Base-by-base conservation (phyloP, 73 alveolate genomes). In the Uronychia setigera region DNA sequence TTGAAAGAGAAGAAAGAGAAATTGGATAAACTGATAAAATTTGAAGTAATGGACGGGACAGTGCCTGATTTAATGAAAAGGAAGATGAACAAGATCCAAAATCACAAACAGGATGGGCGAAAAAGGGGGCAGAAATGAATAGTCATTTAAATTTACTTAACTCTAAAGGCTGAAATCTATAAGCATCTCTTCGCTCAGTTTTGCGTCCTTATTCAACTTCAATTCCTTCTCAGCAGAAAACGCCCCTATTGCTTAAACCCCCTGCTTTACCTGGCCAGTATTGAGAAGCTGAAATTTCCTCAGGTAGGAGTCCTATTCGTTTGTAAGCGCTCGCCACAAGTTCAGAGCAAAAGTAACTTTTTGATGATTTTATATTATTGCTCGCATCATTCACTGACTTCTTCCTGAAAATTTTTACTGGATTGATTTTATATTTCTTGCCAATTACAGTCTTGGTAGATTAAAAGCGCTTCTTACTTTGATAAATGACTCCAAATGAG, bases 331-430 rank as follows among this genome's bases (percentile, higher is more conserved):
- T 76, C 0, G 97, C 97, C 0, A 87, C 93, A 0, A 93, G 87
- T 79, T 93, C 97, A 14, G 96, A 90, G 32, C 97, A 93, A 76
- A 93, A 93, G 80, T 89, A 89, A 1, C 88, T 74, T 75, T 89
- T 89, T 29, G 80, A 76, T n/a, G 58, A 79, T 60, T 84, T 89
- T 0, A 89, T 89, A 78, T 89, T 58, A 31, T 84, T 86, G 5
- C 76, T 29, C 0, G 86, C 88, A 74, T 89, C 95, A 77, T 59
- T 79, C 26, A 31, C 57, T 25, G 78, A 84, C 25, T 78, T 76
- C 60, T 74, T 84, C 77, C 92, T 77, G 28, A 82, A 60, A 27
- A 89, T 84, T 58, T 89, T 89, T 0, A 80, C 79, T 5, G 95
- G 87, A 46, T 84, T 84, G 34, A 89, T 35, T 79, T 89, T 89